A percentile compares a stretch with the other conserved stretches of the same genome.
These are phyloP conservation scores for Colletotrichum sp. DNA, from an alignment of 2,329 filamentous ascomycete genomes.

Conservation along the genomic window DNA sequence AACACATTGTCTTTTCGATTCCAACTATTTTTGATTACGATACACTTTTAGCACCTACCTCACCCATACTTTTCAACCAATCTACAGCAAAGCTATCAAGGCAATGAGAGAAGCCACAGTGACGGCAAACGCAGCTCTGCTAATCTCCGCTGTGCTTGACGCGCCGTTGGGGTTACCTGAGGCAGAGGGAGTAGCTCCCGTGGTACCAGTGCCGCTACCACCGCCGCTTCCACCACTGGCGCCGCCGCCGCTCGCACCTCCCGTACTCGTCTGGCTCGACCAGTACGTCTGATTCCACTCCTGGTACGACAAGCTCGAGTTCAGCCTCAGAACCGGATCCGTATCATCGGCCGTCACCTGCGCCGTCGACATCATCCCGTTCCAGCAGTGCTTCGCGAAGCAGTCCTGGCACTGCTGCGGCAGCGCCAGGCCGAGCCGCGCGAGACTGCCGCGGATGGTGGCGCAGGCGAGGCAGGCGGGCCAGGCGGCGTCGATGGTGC, in stretches of 20 bases:
- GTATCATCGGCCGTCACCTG: slow-evolving; percentile 21
- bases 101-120: neutral
- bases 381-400: slow-evolving; percentile 30
- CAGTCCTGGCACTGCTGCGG: slow-evolving; percentile 29
- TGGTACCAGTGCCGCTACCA: neutral
- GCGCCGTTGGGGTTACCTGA: neutral
- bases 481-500: slow-evolving; percentile 74
- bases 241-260: neutral
- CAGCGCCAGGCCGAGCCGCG: slow-evolving; percentile 28
- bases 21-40: neutral
- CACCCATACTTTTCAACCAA: neutral
- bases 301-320: slow-evolving; percentile 24
- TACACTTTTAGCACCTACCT: neutral
- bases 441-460: slow-evolving; percentile 72
- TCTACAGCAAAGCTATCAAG: neutral
- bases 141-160: neutral
- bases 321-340: slow-evolving; percentile 22
- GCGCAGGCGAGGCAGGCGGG: slow-evolving; percentile 82
- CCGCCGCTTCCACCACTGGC: neutral
- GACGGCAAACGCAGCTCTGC: neutral
- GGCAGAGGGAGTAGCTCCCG: neutral
- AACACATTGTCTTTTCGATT: neutral
- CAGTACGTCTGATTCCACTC: slow-evolving; percentile 27
- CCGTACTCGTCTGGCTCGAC: neutral
- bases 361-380: slow-evolving; percentile 21